Base-by-base conservation (phyloP, 2,329 filamentous ascomycete genomes). In the Monosporascus sp. region DNA sequence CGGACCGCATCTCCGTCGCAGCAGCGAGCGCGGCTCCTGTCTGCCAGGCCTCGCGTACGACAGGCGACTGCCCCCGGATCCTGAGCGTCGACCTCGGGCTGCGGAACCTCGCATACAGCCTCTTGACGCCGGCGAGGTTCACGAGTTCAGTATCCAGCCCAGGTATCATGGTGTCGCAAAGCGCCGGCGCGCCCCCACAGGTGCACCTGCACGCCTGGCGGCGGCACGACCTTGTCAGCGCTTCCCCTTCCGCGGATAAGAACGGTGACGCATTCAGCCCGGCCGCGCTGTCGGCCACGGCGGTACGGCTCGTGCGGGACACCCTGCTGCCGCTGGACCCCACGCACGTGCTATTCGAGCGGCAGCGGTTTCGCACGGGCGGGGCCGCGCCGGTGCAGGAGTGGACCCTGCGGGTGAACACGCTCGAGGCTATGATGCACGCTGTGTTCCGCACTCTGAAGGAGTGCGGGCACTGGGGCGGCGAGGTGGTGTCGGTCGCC, bases 21-120 rank as follows among this genome's bases (percentile, higher is more conserved):
- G 56, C 49, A 14, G 8, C 24, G 20, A 46, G 11, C 14, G 22
- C 43, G 43, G 16, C 24, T 24, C 7, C 22, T 20, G 22, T 16
- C 43, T 17, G 38, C 19, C 24, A 53, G 36, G 56, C 56, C 20
- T 52, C 59, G 20, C 50, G 61, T n/a, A 19, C 58, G 24, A 4
- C 66, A 53, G 37, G 57, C 63, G 54, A 53, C 26, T 48, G 54
- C 31, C 61, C 45, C 54, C 74, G 60, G 77, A 77, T 94, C 24
- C 69, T 94, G 36, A 92, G 88, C 66, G 87, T 95, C 57, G 90
- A 95, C 68, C 87, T 94, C 83, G 90, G 90, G 4, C 88, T 95
- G 59, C 84, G 83, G 44, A 95, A 95, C 66, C 75, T 95, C 4
- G 90, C 89, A 1, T 90, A 84, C 66, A 88, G 87, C 59, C 77